These are phyloP conservation scores for Ustilago shanxiensis DNA, from an alignment of 1,284 basidiomycete species.

Conservation along the genomic window DNA sequence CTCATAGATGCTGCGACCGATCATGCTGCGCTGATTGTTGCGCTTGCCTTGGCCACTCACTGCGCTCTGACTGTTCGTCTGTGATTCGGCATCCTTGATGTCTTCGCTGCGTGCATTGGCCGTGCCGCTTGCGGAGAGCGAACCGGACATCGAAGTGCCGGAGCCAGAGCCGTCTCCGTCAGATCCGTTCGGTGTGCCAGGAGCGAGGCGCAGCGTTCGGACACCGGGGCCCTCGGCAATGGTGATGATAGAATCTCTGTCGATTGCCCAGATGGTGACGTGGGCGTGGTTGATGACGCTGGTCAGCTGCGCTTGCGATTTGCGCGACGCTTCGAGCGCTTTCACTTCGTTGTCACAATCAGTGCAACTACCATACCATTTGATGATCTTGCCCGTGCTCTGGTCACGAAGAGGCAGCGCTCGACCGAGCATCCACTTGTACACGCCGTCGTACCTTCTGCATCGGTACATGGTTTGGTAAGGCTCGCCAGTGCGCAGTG, in stretches of 20 bases:
- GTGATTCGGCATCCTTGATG: constrained; percentile 44
- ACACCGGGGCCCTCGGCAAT: constrained; percentile 66
- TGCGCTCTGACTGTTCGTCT: constrained; percentile 55
- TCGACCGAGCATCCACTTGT: constrained; percentile 67
- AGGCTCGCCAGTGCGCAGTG: constrained; percentile 69
- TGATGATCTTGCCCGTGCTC: constrained; percentile 59
- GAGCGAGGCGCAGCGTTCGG: constrained; percentile 60
- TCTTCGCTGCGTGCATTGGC: constrained; percentile 38
- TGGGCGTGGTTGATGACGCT: constrained; percentile 67
- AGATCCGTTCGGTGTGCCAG: constrained; percentile 57
- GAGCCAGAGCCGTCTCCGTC: constrained; percentile 51
- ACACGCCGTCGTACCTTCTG: constrained; percentile 62
- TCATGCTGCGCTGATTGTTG: constrained; percentile 48
- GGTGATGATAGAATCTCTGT: constrained; percentile 59
- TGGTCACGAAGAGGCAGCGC: constrained; percentile 64
- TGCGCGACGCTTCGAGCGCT: constrained; percentile 60
- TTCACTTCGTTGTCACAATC: constrained; percentile 66
- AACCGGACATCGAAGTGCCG: constrained; percentile 39
- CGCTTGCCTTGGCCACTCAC: constrained; percentile 47
- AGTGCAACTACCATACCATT: constrained; percentile 70
- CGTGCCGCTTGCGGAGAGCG: constrained; percentile 27
- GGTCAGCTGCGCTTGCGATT: constrained; percentile 61
- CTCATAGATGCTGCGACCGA: constrained; percentile 60
- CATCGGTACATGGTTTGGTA: constrained; percentile 70
- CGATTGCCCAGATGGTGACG: constrained; percentile 66